These are phyloP conservation scores for Nakazawaea holstii DNA, from an alignment of 805 yeast species.

Conservation along the genomic window DNA sequence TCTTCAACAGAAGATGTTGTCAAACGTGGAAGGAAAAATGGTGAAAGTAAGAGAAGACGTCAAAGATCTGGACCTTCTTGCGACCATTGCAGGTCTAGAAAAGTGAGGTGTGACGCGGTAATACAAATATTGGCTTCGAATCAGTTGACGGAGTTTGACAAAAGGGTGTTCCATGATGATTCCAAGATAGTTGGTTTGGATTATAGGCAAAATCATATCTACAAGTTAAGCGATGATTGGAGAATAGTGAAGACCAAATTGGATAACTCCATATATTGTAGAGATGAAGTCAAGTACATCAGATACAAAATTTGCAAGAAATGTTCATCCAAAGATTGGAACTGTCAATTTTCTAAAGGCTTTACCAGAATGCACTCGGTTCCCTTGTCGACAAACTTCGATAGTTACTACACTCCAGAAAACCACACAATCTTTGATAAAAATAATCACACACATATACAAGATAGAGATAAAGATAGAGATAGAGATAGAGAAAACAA, in stretches of 20 bases:
- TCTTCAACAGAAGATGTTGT: background rate
- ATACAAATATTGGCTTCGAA: conserved; percentile 33
- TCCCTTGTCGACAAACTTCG: background rate
- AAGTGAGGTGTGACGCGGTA: conserved; percentile 71
- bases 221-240: background rate
- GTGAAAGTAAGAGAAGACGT: conserved; percentile 25
- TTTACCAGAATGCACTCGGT: conserved; percentile 41
- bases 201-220: conserved; percentile 8
- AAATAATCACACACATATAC: background rate
- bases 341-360: conserved; percentile 59
- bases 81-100: conserved; percentile 62
- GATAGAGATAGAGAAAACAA: too few species aligned
- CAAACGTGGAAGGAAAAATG: background rate
- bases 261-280: conserved; percentile 2
- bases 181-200: background rate
- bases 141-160: background rate
- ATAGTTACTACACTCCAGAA: background rate
- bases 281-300: conserved; percentile 19
- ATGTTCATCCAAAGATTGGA: conserved; percentile 38
- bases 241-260: conserved; percentile 7
- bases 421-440: background rate
- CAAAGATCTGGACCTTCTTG: conserved; percentile 75
- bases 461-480: too few species aligned
- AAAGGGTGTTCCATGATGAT: background rate
- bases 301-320: conserved; percentile 52